Evolutionary conservation across 331 rosid genomes (phyloP).

Genomic region (Pyrus hybrid): DNA sequence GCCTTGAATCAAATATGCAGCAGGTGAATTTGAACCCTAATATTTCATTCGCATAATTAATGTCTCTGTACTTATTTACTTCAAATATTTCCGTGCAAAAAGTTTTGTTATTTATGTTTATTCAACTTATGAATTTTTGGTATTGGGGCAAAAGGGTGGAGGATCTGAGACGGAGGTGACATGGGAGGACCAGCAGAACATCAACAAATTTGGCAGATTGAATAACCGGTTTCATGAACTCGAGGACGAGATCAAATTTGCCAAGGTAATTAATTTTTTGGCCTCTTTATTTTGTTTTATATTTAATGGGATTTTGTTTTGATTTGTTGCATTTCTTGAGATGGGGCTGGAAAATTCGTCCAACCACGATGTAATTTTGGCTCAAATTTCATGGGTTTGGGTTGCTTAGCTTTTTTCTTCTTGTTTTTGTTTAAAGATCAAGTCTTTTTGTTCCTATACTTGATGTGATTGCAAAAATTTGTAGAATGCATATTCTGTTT

Average conservation of each 20-base stretch:
- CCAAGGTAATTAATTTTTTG: conserved; percentile 24
- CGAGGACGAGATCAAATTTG: conserved; percentile 41
- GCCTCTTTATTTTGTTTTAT: neutral
- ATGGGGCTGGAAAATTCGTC: neutral
- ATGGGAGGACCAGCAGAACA: conserved; percentile 83
- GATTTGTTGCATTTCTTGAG: neutral
- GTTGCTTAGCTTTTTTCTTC: neutral
- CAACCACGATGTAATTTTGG: neutral
- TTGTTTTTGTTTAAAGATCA: neutral
- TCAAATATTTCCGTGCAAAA: neutral
- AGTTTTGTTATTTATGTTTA: too few relatives aligned
- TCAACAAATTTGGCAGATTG: conserved; percentile 77
- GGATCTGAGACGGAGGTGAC: conserved; percentile 83
- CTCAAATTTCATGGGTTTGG: neutral
- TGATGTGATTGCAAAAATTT: neutral
- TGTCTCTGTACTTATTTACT: neutral
- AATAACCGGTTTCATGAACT: conserved; percentile 54
- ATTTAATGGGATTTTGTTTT: neutral
- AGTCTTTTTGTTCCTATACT: neutral
- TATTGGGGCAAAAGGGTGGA: conserved; percentile 43
- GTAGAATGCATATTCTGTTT: neutral
- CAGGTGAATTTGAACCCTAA: conserved; percentile 17
- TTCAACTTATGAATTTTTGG: neutral
- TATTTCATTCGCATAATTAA: too few relatives aligned
- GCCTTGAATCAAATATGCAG: conserved; percentile 16